These are phyloP conservation scores for Talaromyces sp. DNA, from an alignment of 2,329 filamentous ascomycete species.

Conservation along the genomic window DNA sequence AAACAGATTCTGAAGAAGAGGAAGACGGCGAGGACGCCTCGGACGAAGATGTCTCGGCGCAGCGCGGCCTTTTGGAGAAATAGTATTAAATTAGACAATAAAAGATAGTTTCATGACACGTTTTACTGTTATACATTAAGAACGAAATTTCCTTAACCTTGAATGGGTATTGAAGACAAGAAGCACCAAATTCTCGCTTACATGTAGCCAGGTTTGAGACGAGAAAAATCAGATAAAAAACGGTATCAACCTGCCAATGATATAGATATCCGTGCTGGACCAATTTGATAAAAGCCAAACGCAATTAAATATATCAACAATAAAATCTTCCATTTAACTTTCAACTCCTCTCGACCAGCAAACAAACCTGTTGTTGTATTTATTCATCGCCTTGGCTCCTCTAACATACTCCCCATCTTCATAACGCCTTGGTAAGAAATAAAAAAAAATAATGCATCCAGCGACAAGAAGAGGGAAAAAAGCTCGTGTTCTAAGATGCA, in stretches of 20 bases:
- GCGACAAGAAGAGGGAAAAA: not conserved
- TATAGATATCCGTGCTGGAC: not conserved
- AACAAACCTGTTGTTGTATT: not conserved
- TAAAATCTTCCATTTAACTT: not conserved
- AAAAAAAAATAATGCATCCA: not conserved
- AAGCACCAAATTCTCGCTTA: not conserved
- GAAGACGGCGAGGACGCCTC: constrained; percentile 37
- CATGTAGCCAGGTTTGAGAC: not conserved
- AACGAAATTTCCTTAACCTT: no score
- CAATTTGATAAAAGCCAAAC: no score
- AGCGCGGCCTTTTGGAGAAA: constrained; percentile 33
- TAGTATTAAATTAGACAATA: constrained; percentile 16
- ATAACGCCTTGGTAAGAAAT: not conserved
- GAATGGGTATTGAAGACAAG: no score
- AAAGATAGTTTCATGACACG: not conserved
- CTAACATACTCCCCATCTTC: not conserved
- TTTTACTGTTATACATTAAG: no score
- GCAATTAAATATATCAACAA: no score
- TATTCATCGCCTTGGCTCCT: not conserved
- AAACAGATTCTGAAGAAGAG: constrained; percentile 30
- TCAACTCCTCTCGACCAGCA: not conserved
- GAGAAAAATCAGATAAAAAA: not conserved
- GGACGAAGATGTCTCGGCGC: constrained; percentile 22
- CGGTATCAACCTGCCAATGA: not conserved
- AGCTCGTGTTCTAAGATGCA: not conserved